Evolutionary conservation across 306 rosid genomes (phyloP).

Genomic region (Vigna angularis): DNA sequence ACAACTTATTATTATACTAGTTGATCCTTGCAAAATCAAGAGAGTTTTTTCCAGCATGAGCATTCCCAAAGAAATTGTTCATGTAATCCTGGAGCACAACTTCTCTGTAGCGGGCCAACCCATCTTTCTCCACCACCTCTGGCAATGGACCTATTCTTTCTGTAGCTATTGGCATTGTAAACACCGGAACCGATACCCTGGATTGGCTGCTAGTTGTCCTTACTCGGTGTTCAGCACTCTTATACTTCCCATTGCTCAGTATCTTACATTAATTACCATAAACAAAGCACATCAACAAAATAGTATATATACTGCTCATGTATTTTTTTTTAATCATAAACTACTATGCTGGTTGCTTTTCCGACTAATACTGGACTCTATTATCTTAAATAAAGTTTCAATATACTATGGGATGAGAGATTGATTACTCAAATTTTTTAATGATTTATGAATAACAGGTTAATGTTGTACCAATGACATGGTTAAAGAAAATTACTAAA

Average conservation of each 20-base stretch:
- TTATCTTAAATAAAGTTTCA: too few species aligned
- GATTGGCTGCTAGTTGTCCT: conserved; percentile 56
- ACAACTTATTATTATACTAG: neutral
- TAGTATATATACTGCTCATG: neutral
- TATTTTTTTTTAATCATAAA: neutral
- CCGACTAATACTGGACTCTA: too few species aligned
- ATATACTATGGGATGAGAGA: too few species aligned
- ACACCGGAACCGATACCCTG: conserved; percentile 67
- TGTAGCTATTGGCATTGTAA: conserved; percentile 44
- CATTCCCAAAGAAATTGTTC: conserved; percentile 61
- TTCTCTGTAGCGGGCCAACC: conserved; percentile 56
- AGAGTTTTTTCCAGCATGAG: conserved; percentile 67
- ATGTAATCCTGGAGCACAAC: conserved; percentile 62
- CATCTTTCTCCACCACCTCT: conserved; percentile 56
- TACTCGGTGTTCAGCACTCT: conserved; percentile 70
- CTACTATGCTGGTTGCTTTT: too few species aligned
- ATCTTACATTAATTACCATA: conserved; percentile 38
- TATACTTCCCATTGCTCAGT: conserved; percentile 73
- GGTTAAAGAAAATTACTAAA: too few species aligned
- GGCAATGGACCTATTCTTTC: conserved; percentile 59
- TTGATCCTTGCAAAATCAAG: conserved; percentile 57
- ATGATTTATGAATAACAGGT: too few species aligned
- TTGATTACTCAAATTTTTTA: too few species aligned
- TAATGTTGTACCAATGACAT: too few species aligned
- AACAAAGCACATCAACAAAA: neutral